Evolutionary conservation across 257 asterid genomes (phyloP).

Genomic region (Jasminum sambac): DNA sequence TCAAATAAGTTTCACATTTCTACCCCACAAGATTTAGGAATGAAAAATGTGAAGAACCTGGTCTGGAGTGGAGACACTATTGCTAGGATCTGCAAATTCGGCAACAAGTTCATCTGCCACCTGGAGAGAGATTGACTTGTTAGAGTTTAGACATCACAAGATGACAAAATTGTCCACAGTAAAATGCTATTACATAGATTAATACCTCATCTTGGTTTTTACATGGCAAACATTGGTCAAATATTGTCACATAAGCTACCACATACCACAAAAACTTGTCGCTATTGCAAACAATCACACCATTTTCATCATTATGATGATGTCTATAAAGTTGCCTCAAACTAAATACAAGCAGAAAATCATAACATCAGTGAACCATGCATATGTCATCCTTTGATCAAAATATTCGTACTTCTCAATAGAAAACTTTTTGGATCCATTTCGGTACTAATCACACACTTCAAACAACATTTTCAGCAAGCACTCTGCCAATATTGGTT

Average conservation of each 20-base stretch:
- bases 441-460: not conserved
- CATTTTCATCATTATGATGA: not conserved
- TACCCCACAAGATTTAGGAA: constrained; percentile 12
- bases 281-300: not conserved
- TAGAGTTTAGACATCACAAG: constrained; percentile 20
- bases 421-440: not conserved
- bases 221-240: not conserved
- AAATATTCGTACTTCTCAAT: not conserved
- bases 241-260: not conserved
- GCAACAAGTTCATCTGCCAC: constrained; percentile 99
- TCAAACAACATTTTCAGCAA: not conserved
- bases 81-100: constrained; percentile 82
- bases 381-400: not conserved
- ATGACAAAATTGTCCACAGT: constrained; percentile 4
- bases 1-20: constrained; percentile 12
- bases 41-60: constrained; percentile 56
- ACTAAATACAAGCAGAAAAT: not conserved
- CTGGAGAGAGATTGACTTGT: constrained; percentile 37
- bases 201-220: not conserved
- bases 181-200: not conserved
- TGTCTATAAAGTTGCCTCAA: not conserved
- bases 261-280: not conserved
- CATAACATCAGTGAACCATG: not conserved
- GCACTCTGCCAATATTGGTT: constrained; percentile 1
- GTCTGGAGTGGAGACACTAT: constrained; percentile 64